These are phyloP conservation scores for Zea luxurians DNA, from an alignment of 176 grass and related monocot genomes.

Conservation along the genomic window DNA sequence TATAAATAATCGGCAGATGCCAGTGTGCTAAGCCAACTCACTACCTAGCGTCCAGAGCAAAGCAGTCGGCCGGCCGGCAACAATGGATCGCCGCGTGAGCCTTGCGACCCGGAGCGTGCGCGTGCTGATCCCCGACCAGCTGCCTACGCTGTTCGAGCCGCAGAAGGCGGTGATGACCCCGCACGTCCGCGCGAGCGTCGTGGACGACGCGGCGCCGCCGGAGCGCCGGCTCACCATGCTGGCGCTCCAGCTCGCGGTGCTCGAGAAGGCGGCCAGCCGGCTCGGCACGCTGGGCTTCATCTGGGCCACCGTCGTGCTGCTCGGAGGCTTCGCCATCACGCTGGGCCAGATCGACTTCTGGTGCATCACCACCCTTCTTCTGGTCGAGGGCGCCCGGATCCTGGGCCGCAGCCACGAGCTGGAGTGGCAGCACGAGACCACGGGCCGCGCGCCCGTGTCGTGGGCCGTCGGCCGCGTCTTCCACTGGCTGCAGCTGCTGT, in stretches of 20 bases:
- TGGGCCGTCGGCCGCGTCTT: conserved; percentile 45
- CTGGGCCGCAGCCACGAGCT: conserved; percentile 37
- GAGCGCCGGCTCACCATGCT: conserved; percentile 64
- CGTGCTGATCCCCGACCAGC: conserved; percentile 43
- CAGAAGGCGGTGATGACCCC: conserved; percentile 36
- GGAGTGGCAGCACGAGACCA: conserved; percentile 45
- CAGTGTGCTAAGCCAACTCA: not conserved
- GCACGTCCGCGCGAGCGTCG: not conserved
- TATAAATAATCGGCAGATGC: conserved; percentile 25
- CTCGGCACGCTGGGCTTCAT: conserved; percentile 71
- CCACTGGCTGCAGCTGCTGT: conserved; percentile 64
- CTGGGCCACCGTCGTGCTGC: conserved; percentile 73
- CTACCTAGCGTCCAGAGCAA: not conserved
- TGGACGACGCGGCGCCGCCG: conserved; percentile 12
- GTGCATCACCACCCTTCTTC: conserved; percentile 14
- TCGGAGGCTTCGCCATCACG: conserved; percentile 66
- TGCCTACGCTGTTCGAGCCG: conserved; percentile 56
- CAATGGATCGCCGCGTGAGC: conserved; percentile 36
- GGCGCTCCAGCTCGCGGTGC: conserved; percentile 57
- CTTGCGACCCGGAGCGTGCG: conserved; percentile 21
- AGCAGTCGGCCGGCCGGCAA: not conserved
- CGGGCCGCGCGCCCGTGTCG: conserved; percentile 48
- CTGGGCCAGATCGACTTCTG: conserved; percentile 37
- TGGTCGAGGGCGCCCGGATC: conserved; percentile 12
- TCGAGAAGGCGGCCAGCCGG: conserved; percentile 78